phyloP scores from a whole-genome alignment of 352 stramenopile species.

The Globisporangium barbulae region DNA sequence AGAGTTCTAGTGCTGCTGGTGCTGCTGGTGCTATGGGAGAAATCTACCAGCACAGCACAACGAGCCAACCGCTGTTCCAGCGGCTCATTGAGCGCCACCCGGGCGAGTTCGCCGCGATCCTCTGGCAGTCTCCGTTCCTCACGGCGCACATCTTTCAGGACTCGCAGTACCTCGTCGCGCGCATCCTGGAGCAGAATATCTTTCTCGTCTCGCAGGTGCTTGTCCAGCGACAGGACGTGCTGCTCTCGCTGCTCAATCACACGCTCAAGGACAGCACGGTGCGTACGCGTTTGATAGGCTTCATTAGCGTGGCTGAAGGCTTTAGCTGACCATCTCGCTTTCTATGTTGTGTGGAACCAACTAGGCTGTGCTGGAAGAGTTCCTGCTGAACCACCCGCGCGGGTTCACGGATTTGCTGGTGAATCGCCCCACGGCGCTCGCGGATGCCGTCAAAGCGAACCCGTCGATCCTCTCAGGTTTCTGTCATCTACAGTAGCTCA shows the following conservation, averaged over 20 bases:
- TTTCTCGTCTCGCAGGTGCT: constrained; percentile 60
- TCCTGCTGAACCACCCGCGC: constrained; percentile 57
- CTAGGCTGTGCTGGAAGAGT: constrained; percentile 63
- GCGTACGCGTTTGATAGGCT: constrained; percentile 16
- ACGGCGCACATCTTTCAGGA: constrained; percentile 72
- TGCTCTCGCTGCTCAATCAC: constrained; percentile 51
- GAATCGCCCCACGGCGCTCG: constrained; percentile 49
- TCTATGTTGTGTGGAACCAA: background rate
- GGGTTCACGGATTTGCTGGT: constrained; percentile 54
- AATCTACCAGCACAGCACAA: constrained; percentile 4
- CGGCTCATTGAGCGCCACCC: constrained; percentile 57
- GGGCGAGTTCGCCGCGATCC: constrained; percentile 45
- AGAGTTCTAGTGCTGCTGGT: too few species aligned
- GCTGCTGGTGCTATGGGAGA: background rate
- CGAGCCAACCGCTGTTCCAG: constrained; percentile 38
- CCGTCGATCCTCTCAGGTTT: constrained; percentile 53
- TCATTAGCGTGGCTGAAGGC: background rate
- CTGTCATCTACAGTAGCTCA: background rate
- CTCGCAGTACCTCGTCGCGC: constrained; percentile 50
- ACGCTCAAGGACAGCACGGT: constrained; percentile 65
- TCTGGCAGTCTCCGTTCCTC: constrained; percentile 60
- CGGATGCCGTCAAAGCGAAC: constrained; percentile 44
- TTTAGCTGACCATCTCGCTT: background rate
- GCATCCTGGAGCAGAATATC: constrained; percentile 76
- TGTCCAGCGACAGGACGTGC: constrained; percentile 42